A percentile compares a stretch with the other conserved stretches of the same genome.
phyloP scores from a whole-genome alignment of 441 rosid genomes.

The Populus hybrid region DNA sequence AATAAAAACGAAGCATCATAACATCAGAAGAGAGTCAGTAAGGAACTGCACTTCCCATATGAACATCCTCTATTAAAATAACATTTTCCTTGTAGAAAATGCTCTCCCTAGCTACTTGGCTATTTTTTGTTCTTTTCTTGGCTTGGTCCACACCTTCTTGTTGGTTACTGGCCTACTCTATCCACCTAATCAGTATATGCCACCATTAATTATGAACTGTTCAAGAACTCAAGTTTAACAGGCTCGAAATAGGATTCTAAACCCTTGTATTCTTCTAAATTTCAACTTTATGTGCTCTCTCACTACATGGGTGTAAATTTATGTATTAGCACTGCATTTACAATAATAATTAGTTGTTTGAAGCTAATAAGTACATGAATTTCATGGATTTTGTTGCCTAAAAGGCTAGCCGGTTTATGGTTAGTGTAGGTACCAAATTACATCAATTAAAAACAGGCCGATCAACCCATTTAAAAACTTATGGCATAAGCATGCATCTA shows the following conservation, averaged over 20 bases:
- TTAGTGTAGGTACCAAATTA: background rate
- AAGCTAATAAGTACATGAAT: background rate
- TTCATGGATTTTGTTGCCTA: background rate
- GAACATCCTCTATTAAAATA: slow-evolving; percentile 14
- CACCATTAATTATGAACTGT: slow-evolving; percentile 8
- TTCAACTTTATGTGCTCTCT: background rate
- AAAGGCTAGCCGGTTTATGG: background rate
- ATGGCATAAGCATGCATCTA: background rate
- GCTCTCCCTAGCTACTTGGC: background rate
- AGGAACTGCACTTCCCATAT: slow-evolving; percentile 27
- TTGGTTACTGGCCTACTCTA: slow-evolving; percentile 25
- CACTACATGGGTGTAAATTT: background rate
- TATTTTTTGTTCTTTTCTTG: slow-evolving; percentile 31
- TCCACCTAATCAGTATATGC: slow-evolving; percentile 12
- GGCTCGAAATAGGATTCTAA: background rate
- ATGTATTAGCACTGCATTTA: background rate
- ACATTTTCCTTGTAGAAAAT: slow-evolving; percentile 5
- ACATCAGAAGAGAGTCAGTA: slow-evolving; percentile 10
- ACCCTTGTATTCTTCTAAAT: background rate
- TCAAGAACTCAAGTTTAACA: background rate
- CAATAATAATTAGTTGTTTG: too few relatives aligned
- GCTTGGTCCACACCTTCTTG: slow-evolving; percentile 19
- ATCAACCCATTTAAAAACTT: background rate
- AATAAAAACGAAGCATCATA: slow-evolving; percentile 15
- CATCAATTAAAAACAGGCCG: background rate